Evolutionary conservation across 352 stramenopile species (phyloP).

Genomic region (Phytophthora pistaciae): DNA sequence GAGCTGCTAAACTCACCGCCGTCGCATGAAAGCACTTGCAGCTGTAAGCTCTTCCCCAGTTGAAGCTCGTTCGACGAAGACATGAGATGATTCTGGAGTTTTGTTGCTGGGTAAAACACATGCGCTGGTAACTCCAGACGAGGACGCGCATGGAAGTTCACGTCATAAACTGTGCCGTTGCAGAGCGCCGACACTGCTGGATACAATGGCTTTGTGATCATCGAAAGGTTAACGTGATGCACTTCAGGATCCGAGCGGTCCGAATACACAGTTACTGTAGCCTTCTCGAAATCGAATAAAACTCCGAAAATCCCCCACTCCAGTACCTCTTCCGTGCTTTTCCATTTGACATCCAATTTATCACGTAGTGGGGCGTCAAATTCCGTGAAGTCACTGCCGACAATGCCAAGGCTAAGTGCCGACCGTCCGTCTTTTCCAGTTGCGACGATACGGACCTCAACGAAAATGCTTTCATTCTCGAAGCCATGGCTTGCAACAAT

Average conservation of each 20-base stretch:
- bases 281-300: constrained; percentile 82
- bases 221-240: constrained; percentile 39
- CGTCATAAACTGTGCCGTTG: constrained; percentile 71
- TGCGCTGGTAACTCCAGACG: constrained; percentile 61
- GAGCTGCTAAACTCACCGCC: constrained; percentile 86
- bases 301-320: constrained; percentile 65
- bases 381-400: constrained; percentile 44
- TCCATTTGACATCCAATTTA: constrained; percentile 50
- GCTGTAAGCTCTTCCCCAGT: constrained; percentile 73
- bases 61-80: constrained; percentile 71
- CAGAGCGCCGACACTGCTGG: constrained; percentile 73
- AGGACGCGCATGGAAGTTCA: constrained; percentile 72
- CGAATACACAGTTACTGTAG: constrained; percentile 62
- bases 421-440: constrained; percentile 55
- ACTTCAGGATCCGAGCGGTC: constrained; percentile 53
- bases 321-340: constrained; percentile 43
- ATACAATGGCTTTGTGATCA: constrained; percentile 49
- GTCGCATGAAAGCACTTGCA: constrained; percentile 76
- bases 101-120: constrained; percentile 44
- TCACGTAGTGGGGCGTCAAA: constrained; percentile 30
- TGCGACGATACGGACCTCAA: constrained; percentile 67
- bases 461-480: constrained; percentile 56
- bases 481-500: constrained; percentile 67
- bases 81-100: constrained; percentile 52
- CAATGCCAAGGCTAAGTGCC: constrained; percentile 65